Evolutionary conservation across 108 stramenopile species (phyloP), one percentile per base, ranked within the genome.

Genomic region (Stephanodiscus minutulus): DNA sequence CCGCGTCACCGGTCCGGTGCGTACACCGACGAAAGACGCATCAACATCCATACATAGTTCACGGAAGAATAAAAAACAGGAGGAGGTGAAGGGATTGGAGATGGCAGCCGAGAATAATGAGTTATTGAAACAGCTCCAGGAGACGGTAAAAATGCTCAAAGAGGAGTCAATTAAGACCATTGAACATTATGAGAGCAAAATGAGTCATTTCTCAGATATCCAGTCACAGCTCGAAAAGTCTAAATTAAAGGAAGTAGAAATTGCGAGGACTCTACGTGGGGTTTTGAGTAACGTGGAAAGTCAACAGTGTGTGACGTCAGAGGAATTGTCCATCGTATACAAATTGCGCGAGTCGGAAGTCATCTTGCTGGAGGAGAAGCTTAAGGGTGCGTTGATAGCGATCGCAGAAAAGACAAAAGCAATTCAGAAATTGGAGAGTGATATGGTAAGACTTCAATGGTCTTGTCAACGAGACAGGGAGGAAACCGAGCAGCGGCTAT

Each of bases 391-490:
- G 33, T 33, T 28, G 33, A 36, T n/a, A 25, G 55, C 33, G 54
- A 35, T 57, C 5, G 31, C 55, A 37, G 69, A 17, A 59, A 60
- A 39, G 18, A 36, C 53, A 60, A 22, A 46, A 1, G 65, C 64
- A 35, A 66, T 74, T 36, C 53, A 66, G 44, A 64, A 37, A 25
- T 21, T 66, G 12, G 63, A 74, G 20, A 15, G 57, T 55, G 63
- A 66, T 24, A 55, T 74, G 39, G 63, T 49, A 41, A 56, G 27
- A 3, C 64, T 74, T 47, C 62, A 63, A 57, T 37, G 57, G 33
- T 46, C 54, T 28, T 36, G 64, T 17, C 47, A 74, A 48, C 27
- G 58, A n/a, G 35, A 35, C 31, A 64, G 49, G 22, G 53, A 56
- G 27, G 37, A 29, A 44, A 53, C 58, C 31, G 43, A 66, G 64